phyloP scores from a whole-genome alignment of 2,329 filamentous ascomycete genomes.

The Fusarium citri region DNA sequence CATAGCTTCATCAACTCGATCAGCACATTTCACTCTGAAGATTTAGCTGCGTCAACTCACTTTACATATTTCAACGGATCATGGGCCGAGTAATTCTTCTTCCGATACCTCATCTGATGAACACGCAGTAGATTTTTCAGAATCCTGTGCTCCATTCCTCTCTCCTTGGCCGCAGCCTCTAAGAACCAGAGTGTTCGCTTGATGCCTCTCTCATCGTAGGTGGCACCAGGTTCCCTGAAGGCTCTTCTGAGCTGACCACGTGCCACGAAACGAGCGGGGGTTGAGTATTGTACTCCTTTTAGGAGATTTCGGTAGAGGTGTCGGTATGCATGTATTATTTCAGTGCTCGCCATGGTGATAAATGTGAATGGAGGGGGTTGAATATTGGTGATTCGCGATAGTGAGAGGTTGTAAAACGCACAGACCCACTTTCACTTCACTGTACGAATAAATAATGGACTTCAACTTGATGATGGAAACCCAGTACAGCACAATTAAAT shows the following conservation, averaged over 20 bases:
- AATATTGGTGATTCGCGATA: background rate
- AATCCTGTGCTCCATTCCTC: conserved; percentile 77
- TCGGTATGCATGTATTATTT: conserved; percentile 75
- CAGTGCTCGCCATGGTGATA: conserved; percentile 43
- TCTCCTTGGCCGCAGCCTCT: conserved; percentile 69
- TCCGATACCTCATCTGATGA: conserved; percentile 33
- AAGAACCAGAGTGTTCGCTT: conserved; percentile 78
- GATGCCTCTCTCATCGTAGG: conserved; percentile 65
- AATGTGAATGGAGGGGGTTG: background rate
- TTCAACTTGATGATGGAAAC: background rate
- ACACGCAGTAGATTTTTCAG: conserved; percentile 72
- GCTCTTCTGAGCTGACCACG: conserved; percentile 69
- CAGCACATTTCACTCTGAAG: background rate
- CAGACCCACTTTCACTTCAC: conserved; percentile 24
- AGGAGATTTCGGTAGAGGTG: conserved; percentile 74
- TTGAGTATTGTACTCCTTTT: conserved; percentile 77
- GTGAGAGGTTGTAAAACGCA: conserved; percentile 3
- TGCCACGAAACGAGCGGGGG: conserved; percentile 72
- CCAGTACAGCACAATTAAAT: background rate
- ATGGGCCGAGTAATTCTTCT: conserved; percentile 11
- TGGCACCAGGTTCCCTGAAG: conserved; percentile 62
- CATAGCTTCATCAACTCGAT: conserved; percentile 26
- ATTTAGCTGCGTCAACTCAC: conserved; percentile 37
- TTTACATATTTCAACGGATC: conserved; percentile 35
- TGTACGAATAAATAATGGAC: background rate